Conservation (phyloP, 768 basidiomycete species). For the Termitomyces sp. region DNA sequence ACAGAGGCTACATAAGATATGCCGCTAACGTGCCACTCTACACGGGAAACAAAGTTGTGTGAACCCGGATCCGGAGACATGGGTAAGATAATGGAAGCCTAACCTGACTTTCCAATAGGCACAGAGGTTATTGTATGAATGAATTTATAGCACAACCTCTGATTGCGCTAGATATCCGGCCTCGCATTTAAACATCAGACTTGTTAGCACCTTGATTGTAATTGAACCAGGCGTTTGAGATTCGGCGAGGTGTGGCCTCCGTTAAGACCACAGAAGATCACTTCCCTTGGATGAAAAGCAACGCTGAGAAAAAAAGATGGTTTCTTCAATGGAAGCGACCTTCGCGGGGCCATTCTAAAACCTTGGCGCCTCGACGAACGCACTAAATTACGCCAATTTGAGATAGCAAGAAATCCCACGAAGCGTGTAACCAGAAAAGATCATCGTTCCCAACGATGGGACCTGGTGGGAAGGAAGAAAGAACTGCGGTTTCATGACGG, state of each 20-base stretch:
- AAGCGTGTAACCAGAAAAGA: neutral
- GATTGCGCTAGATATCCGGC: neutral
- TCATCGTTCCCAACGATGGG: conserved; percentile 9
- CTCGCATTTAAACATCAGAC: neutral
- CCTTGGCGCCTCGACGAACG: neutral
- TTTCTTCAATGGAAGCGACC: neutral
- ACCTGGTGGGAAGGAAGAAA: conserved; percentile 9
- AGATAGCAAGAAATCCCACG: neutral
- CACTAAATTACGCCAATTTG: neutral
- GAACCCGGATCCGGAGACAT: conserved; percentile 1
- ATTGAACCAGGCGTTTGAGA: neutral
- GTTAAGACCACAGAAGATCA: neutral
- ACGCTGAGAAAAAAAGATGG: too few species aligned
- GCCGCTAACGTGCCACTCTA: neutral
- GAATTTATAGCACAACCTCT: neutral
- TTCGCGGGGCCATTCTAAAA: neutral
- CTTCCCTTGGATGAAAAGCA: neutral
- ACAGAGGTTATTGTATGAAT: neutral
- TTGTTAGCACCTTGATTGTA: neutral
- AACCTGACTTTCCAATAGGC: neutral
- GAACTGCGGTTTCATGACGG: neutral
- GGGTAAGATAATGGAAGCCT: neutral
- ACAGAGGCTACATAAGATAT: neutral
- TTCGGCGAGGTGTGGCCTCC: neutral
- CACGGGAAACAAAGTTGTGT: neutral